Conservation (phyloP, 163 green algal genomes). For the Coccomyxa subellipsoidea region DNA sequence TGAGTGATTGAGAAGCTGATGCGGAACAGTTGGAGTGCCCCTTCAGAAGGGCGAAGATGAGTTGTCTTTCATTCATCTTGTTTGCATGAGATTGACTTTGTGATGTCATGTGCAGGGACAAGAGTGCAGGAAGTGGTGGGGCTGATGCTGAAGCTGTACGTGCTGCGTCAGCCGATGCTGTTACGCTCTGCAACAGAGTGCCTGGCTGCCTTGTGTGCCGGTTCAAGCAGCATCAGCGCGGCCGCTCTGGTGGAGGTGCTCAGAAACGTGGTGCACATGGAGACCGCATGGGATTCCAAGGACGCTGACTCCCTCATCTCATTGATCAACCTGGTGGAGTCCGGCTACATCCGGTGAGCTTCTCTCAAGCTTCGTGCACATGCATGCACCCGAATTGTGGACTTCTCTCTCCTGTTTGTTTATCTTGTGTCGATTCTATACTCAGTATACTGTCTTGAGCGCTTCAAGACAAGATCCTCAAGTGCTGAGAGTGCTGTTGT, state of each 20-base stretch:
- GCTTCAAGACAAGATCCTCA: no score
- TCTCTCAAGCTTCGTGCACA: no score
- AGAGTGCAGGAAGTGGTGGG: not conserved
- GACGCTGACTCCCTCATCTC: slow-evolving; percentile 52
- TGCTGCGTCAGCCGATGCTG: slow-evolving; percentile 76
- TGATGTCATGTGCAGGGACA: not conserved
- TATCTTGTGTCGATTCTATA: not conserved
- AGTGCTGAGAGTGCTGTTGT: no score
- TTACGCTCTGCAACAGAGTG: slow-evolving; percentile 61
- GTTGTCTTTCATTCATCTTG: no score
- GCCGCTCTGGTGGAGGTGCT: slow-evolving; percentile 53
- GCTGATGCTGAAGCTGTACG: slow-evolving; percentile 30
- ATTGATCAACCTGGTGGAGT: slow-evolving; percentile 55
- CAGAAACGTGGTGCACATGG: slow-evolving; percentile 41
- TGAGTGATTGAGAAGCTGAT: not conserved
- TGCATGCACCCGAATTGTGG: no score
- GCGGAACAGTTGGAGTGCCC: no score
- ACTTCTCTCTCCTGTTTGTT: not conserved
- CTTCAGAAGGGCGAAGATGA: no score
- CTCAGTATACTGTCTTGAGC: no score
- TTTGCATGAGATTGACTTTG: no score
- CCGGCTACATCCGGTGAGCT: slow-evolving; percentile 29
- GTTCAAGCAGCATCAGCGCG: slow-evolving; percentile 32
- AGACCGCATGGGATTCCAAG: slow-evolving; percentile 42
- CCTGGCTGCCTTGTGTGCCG: slow-evolving; percentile 46